Evolutionary conservation across 768 basidiomycete species (phyloP).

Genomic region (Rhodotorula sphaerocarpa): DNA sequence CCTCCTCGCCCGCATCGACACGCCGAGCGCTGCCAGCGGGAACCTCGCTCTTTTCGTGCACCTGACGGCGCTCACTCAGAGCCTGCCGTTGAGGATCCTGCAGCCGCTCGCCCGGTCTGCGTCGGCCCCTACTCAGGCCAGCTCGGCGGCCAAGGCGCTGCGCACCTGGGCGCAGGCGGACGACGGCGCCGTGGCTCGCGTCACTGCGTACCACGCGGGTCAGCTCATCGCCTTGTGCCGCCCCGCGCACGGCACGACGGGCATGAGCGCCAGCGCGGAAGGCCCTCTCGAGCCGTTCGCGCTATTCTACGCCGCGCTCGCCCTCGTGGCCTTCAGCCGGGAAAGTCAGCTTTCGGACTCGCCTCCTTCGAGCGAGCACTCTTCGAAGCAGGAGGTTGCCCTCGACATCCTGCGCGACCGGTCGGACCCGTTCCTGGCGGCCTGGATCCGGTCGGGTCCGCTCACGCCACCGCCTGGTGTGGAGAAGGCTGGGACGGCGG

Average conservation of each 20-base stretch:
- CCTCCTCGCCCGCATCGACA: conserved; percentile 13
- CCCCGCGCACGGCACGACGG: not conserved
- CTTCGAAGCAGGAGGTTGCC: not conserved
- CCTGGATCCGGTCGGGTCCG: conserved; percentile 4
- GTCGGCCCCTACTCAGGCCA: not conserved
- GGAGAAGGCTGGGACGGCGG: not conserved
- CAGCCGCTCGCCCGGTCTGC: conserved; percentile 27
- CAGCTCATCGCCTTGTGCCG: conserved; percentile 30
- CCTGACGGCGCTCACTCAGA: conserved; percentile 21
- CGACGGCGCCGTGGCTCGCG: conserved; percentile 13
- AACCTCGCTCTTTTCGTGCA: conserved; percentile 25
- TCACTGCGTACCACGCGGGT: conserved; percentile 28
- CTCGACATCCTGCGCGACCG: conserved; percentile 24
- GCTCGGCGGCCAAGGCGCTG: not conserved
- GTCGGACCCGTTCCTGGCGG: not conserved
- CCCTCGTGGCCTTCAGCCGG: conserved; percentile 18
- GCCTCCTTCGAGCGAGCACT: not conserved
- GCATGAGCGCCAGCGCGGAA: conserved; percentile 1
- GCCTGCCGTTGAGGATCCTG: conserved; percentile 13
- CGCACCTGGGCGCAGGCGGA: conserved; percentile 9
- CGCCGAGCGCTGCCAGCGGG: conserved; percentile 1
- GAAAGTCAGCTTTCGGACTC: not conserved
- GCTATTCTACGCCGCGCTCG: conserved; percentile 26
- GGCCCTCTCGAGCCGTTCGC: conserved; percentile 32
- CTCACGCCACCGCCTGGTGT: not conserved